phyloP scores from a whole-genome alignment of 225 moss, liverwort and hornwort genomes.

The Rhytidiadelphus loreus region DNA sequence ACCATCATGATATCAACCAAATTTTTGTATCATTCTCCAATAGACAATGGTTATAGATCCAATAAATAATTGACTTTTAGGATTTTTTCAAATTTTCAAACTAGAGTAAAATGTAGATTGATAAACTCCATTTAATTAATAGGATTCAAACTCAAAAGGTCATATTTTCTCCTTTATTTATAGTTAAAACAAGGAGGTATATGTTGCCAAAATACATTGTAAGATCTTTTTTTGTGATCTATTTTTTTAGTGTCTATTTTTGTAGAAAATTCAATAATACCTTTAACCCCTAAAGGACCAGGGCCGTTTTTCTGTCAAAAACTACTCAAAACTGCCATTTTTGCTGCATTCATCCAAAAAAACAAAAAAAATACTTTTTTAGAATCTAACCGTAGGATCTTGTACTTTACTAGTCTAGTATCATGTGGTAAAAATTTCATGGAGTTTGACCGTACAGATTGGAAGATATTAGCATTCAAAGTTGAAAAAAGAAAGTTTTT shows the following conservation, averaged over 20 bases:
- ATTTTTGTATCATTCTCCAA: neutral
- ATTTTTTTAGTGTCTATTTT: neutral
- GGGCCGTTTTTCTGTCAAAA: too few relatives aligned
- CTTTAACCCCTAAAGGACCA: too few relatives aligned
- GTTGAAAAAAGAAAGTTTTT: too few relatives aligned
- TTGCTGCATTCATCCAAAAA: too few relatives aligned
- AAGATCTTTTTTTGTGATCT: neutral
- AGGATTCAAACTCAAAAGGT: neutral
- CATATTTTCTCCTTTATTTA: neutral
- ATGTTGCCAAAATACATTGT: neutral
- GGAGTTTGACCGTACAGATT: too few relatives aligned
- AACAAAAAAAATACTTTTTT: too few relatives aligned
- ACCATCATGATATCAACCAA: neutral
- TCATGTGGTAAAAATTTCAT: too few relatives aligned
- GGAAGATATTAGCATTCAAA: too few relatives aligned
- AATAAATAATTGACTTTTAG: neutral
- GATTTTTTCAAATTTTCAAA: neutral
- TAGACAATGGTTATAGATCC: neutral
- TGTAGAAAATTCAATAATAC: neutral
- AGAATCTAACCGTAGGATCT: too few relatives aligned
- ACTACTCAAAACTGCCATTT: too few relatives aligned
- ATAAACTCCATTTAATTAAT: neutral
- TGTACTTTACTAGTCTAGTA: too few relatives aligned
- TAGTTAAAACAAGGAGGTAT: neutral
- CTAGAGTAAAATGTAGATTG: neutral